phyloP scores from a whole-genome alignment of 192 early-diverging fungal species.

The Phlyctochytrium arcticum region DNA sequence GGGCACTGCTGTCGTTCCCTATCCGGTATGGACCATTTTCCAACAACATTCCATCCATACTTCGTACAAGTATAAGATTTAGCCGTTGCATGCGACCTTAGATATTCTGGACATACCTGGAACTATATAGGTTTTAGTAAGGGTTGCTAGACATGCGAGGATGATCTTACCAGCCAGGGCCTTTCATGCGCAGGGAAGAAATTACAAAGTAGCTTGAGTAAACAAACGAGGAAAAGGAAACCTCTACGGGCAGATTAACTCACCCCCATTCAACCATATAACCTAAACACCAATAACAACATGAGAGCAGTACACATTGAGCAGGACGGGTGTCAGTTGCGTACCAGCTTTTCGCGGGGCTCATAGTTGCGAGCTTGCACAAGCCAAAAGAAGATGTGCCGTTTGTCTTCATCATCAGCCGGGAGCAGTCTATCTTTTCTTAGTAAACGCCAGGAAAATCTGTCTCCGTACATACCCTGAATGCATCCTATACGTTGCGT shows the following conservation, averaged over 20 bases:
- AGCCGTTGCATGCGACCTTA: background rate
- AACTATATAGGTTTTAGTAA: too few species aligned
- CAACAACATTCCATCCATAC: slow-evolving; percentile 64
- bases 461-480: slow-evolving; percentile 26
- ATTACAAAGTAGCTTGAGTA: too few species aligned
- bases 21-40: slow-evolving; percentile 64
- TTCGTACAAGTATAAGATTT: too few species aligned
- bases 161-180: too few species aligned
- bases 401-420: background rate
- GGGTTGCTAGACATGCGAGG: background rate
- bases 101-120: background rate
- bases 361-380: slow-evolving; percentile 19
- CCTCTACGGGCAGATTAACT: background rate
- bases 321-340: too few species aligned
- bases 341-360: slow-evolving; percentile 24
- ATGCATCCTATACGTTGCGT: slow-evolving; percentile 35
- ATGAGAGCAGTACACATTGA: too few species aligned
- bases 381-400: slow-evolving; percentile 44
- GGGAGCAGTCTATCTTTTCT: slow-evolving; percentile 8
- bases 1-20: slow-evolving; percentile 24
- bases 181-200: too few species aligned
- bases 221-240: slow-evolving; percentile 38
- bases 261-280: slow-evolving; percentile 65
- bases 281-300: slow-evolving; percentile 16
- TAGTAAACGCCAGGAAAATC: background rate